Base-by-base conservation (phyloP, 1,284 basidiomycete species). In the Rhizoctonia solani region DNA sequence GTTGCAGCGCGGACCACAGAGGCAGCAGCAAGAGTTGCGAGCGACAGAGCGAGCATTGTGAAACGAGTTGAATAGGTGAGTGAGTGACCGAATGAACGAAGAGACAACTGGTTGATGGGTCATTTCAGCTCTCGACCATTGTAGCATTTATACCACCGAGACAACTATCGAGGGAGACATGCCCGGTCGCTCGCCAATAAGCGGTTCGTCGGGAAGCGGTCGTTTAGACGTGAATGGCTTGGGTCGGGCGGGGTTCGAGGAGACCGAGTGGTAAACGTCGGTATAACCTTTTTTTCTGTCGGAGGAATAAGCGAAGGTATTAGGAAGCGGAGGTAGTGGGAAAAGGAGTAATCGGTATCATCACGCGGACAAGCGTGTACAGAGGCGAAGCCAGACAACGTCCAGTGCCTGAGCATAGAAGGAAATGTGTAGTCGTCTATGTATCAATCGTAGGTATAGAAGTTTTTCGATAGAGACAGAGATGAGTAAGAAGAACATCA, bases 1-100 rank as follows among this genome's bases (percentile, higher is more conserved):
- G 54, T 63, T n/a, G 39, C 49, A 29, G 66, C 58, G 9, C 34
- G 25, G 23, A 65, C 56, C 32, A 46, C 34, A 16, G 65, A 52
- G 27, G 53, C 53, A 3, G 44, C 56, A n/a, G 44, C 56, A 2
- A 42, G 21, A n/a, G 56, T 42, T 47, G 30, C 44, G 6, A 59
- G 37, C 3, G 56, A 59, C 5, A 59, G 27, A 6, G 56, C 56
- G 29, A 47, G n/a, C 56, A 59, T 59, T 3, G 4, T 47, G 16
- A 21, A 19, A 6, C 21, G 8, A 46, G 44, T n/a, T 8, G 34
- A n/a, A 19, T n/a, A 16, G 29, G 44, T 1, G 41, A 44, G n/a
- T n/a, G n/a, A n/a, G n/a, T n/a, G n/a, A n/a, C n/a, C n/a, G n/a
- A n/a, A n/a, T n/a, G n/a, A n/a, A n/a, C n/a, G n/a, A 4, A 25